phyloP scores from a whole-genome alignment of 306 rosid species.

The Lithocarpus polystachyus region DNA sequence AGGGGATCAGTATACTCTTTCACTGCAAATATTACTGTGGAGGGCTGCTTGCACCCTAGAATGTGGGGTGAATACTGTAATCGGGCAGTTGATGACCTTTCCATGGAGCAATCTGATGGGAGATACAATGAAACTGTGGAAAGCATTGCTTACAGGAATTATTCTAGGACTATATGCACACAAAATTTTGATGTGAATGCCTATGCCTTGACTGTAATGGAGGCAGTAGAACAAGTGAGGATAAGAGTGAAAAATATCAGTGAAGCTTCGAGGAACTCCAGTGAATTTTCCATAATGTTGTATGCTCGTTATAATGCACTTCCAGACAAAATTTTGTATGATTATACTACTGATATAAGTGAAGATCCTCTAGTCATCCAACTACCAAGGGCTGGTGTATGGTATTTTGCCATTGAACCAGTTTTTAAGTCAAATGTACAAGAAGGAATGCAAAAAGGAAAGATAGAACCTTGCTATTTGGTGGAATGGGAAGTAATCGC shows the following conservation, averaged over 20 bases:
- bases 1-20: neutral
- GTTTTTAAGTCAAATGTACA: neutral
- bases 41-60: neutral
- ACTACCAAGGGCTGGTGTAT: neutral
- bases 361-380: neutral
- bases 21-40: slow-evolving; percentile 10
- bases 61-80: slow-evolving; percentile 8
- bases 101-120: neutral
- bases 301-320: slow-evolving; percentile 2
- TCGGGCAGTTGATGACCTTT: slow-evolving; percentile 1
- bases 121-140: neutral
- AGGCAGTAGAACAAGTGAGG: neutral
- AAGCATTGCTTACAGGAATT: neutral
- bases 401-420: slow-evolving; percentile 10
- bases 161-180: neutral
- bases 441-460: neutral
- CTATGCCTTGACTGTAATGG: neutral
- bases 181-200: neutral
- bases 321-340: slow-evolving; percentile 2
- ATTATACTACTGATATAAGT: neutral
- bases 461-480: neutral
- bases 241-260: neutral
- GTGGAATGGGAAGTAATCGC: slow-evolving; percentile 1
- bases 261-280: neutral
- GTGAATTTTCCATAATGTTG: neutral